Conservation (phyloP, 257 asterid species). For the Solanum tarijense region DNA sequence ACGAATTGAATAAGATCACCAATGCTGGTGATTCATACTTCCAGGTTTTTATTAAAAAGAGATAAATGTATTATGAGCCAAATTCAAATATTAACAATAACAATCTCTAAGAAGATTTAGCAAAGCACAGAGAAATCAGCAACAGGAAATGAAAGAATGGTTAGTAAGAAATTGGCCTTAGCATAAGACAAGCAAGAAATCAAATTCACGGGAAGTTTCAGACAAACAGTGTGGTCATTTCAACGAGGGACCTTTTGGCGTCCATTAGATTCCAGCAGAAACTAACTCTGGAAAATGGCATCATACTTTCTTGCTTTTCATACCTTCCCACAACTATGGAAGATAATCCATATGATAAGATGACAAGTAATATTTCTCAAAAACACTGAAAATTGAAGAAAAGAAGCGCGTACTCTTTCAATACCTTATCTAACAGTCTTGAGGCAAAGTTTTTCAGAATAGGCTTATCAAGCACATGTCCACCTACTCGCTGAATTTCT, state of each 20-base stretch:
- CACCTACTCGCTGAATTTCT: slow-evolving; percentile 94
- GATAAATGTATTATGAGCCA: not conserved
- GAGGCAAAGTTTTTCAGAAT: slow-evolving; percentile 79
- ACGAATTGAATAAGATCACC: not conserved
- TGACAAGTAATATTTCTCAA: not conserved
- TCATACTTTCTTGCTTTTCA: not conserved
- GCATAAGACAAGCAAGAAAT: not conserved
- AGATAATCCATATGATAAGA: not conserved
- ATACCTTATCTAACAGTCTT: slow-evolving; percentile 69
- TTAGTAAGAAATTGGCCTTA: not conserved
- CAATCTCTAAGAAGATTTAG: not conserved
- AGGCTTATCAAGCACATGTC: slow-evolving; percentile 81
- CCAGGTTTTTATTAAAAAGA: not conserved
- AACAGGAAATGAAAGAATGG: not conserved
- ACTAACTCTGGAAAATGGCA: not conserved
- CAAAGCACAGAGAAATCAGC: not conserved
- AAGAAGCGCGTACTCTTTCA: not conserved
- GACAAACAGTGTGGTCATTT: not conserved
- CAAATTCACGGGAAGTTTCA: not conserved
- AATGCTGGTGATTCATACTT: not conserved
- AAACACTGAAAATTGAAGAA: not conserved
- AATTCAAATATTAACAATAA: not conserved
- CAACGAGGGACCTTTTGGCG: not conserved
- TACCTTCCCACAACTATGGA: not conserved
- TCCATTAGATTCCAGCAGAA: not conserved